Base-by-base conservation (phyloP, 2,329 filamentous ascomycete species). In the Xylaria sp. region DNA sequence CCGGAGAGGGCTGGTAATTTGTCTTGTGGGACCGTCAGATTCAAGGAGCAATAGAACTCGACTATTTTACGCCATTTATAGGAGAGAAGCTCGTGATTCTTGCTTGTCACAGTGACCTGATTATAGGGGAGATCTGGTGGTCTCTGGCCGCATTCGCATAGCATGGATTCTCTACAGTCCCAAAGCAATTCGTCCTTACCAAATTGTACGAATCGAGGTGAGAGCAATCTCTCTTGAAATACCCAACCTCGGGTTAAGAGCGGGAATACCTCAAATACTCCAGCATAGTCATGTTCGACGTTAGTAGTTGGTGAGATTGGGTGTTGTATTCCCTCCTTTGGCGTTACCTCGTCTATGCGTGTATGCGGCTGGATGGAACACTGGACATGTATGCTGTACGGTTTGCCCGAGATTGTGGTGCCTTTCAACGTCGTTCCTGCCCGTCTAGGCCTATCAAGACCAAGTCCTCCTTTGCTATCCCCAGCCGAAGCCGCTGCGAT, bases 171-270 rank as follows among this genome's bases (percentile, higher is more conserved):
- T 18, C 45, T 61, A 39, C 70, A 72, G 15, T 70, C 70, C 63
- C 60, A 72, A 8, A 65, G 59, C 20, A 72, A 25, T 58, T 70
- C 65, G 36, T 70, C 46, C 2, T 30, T 45, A 13, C 60, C 58
- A n/a, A 62, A 70, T 10, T 70, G 70, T 12, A 68, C 55, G 48
- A 68, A 60, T 10, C 67, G 67, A 1, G 60, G 67, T 9, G 70
- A 67, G 2, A 70, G 32, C 8, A 70, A 39, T 0, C 70, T 60
- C 28, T 69, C 66, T 45, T 71, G 69, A 10, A 67, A 65, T 2
- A 65, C 64, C 61, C 64, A 69, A 3, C 58, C 69, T 4, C 66
- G 64, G 12, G 46, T 67, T 15, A 67, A 30, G 2, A 67, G 61
- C 8, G 64, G 64, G 15, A 67, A 67, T n/a, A 55, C 23, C 2